These are phyloP conservation scores for Pythium brassicae DNA, from an alignment of 352 stramenopile genomes.

Conservation along the genomic window DNA sequence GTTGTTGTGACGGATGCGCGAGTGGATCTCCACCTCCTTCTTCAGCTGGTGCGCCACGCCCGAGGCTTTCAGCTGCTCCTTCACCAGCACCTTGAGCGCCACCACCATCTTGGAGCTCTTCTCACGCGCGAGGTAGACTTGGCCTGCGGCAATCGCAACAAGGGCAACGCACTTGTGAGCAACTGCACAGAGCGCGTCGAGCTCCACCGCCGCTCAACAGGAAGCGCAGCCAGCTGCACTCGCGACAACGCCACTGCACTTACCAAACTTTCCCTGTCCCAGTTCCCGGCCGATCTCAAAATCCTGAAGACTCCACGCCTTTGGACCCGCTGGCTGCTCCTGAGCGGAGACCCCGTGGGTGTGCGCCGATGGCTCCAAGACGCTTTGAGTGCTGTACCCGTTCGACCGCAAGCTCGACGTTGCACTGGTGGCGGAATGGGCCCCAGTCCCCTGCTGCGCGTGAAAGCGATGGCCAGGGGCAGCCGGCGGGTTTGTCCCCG, in stretches of 20 bases:
- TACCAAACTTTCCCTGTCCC: conserved; percentile 85
- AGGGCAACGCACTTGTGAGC: not conserved
- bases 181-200: too few species aligned
- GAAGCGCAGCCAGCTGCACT: not conserved
- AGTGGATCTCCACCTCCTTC: conserved; percentile 92
- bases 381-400: not conserved
- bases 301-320: conserved; percentile 80
- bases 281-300: conserved; percentile 85
- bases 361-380: not conserved
- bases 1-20: conserved; percentile 81
- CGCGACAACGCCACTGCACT: not conserved
- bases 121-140: conserved; percentile 86
- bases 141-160: conserved; percentile 16
- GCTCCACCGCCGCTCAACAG: not conserved
- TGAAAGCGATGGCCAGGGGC: conserved; percentile 20
- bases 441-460: conserved; percentile 15
- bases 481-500: conserved; percentile 12
- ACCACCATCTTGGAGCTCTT: conserved; percentile 75
- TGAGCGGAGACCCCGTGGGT: conserved; percentile 3
- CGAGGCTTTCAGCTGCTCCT: conserved; percentile 65
- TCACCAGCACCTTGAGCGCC: conserved; percentile 91
- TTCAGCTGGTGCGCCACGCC: conserved; percentile 75
- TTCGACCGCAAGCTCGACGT: not conserved
- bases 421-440: not conserved
- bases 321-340: conserved; percentile 19